These are phyloP conservation scores for Coffea eugenioides DNA, from an alignment of 257 asterid genomes.

Conservation along the genomic window DNA sequence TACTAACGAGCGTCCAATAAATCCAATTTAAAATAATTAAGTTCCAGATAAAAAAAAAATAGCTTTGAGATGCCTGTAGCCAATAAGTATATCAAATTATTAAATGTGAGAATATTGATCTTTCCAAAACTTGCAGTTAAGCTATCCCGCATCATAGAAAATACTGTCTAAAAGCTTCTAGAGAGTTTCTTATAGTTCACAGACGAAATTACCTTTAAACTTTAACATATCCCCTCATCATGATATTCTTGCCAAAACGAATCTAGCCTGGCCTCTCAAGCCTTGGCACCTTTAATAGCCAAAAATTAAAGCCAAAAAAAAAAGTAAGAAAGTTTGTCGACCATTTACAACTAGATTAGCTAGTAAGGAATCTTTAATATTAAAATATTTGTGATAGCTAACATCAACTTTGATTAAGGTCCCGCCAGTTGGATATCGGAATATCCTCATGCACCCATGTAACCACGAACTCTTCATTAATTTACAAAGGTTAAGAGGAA, in stretches of 20 bases:
- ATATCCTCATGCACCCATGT: background rate
- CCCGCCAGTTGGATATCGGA: background rate
- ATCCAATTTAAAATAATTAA: too few species aligned
- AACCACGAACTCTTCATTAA: background rate
- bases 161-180: background rate
- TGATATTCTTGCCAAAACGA: background rate
- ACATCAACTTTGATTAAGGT: background rate
- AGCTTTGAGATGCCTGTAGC: background rate
- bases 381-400: background rate
- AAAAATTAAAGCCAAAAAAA: background rate
- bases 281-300: background rate
- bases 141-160: background rate
- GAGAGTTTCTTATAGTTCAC: background rate
- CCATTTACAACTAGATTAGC: background rate
- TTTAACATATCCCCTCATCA: background rate
- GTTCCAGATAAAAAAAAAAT: background rate
- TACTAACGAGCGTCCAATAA: too few species aligned
- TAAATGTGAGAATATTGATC: background rate
- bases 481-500: background rate
- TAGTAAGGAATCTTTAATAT: background rate
- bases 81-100: background rate
- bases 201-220: background rate
- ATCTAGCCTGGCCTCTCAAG: background rate
- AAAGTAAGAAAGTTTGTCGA: background rate
- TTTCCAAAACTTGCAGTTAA: background rate